Conservation (phyloP, 2,329 filamentous ascomycete species). For the Apiospora koreana region DNA sequence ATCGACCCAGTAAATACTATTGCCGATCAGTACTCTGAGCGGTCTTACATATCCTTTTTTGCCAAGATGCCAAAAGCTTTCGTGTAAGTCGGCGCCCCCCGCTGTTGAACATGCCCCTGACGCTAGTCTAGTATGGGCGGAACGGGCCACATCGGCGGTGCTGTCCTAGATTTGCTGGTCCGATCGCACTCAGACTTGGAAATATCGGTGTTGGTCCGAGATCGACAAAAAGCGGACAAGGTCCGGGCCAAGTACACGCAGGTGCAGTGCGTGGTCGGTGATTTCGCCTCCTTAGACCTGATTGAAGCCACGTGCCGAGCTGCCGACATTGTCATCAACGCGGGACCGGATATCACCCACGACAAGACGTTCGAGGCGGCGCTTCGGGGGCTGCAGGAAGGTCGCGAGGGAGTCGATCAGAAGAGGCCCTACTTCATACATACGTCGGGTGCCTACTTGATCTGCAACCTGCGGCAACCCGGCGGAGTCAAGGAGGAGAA, state of each 20-base stretch:
- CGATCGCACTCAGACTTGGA: conserved; percentile 14
- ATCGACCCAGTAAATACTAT: neutral
- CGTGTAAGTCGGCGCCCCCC: neutral
- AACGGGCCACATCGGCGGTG: conserved; percentile 24
- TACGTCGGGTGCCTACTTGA: conserved; percentile 21
- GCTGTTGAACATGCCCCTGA: neutral
- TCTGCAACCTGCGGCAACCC: conserved; percentile 18
- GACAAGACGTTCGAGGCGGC: conserved; percentile 16
- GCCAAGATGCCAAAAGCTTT: conserved; percentile 2
- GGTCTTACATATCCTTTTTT: neutral
- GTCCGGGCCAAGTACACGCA: conserved; percentile 18
- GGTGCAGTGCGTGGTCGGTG: conserved; percentile 18
- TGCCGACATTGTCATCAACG: conserved; percentile 23
- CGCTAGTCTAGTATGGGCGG: conserved; percentile 18
- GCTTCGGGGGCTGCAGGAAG: conserved; percentile 14
- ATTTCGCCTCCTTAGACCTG: conserved; percentile 7
- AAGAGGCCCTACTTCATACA: conserved; percentile 20
- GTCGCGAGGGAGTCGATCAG: neutral
- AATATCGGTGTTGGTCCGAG: conserved; percentile 18
- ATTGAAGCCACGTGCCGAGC: conserved; percentile 16
- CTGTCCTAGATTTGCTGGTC: conserved; percentile 19
- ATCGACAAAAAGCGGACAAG: conserved; percentile 15
- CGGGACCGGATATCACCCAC: conserved; percentile 22
- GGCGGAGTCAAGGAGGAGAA: conserved; percentile 14
- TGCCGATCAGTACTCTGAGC: neutral